Conservation (phyloP, 108 stramenopile species). For the Thalassiosira profunda region DNA sequence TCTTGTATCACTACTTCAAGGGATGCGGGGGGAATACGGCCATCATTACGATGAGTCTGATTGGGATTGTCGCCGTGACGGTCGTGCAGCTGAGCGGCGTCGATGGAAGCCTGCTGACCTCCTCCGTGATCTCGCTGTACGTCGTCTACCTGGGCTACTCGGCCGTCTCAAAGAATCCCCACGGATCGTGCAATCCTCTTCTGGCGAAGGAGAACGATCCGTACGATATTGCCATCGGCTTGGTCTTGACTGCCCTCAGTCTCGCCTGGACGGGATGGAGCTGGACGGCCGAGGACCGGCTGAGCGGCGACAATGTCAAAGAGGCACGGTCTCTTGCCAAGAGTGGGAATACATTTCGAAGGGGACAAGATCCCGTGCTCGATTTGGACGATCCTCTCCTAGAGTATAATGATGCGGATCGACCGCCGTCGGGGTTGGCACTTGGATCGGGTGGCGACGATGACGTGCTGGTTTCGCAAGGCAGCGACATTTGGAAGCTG, state of each 20-base stretch:
- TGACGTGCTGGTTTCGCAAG: constrained; percentile 22
- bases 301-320: constrained; percentile 42
- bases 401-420: constrained; percentile 61
- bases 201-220: constrained; percentile 68
- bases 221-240: constrained; percentile 80
- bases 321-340: constrained; percentile 43
- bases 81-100: constrained; percentile 66
- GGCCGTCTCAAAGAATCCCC: constrained; percentile 89
- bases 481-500: constrained; percentile 83
- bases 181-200: constrained; percentile 80
- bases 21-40: constrained; percentile 79
- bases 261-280: constrained; percentile 90
- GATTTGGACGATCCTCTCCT: constrained; percentile 83
- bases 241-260: constrained; percentile 77
- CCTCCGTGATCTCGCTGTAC: constrained; percentile 84
- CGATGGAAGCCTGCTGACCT: constrained; percentile 92
- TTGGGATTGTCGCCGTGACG: constrained; percentile 74
- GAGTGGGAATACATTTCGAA: constrained; percentile 18
- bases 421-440: constrained; percentile 65
- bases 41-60: constrained; percentile 85
- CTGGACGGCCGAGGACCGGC: constrained; percentile 54
- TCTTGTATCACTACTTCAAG: constrained; percentile 82
- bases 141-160: constrained; percentile 84
- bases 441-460: constrained; percentile 32
- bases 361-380: constrained; percentile 44